Percentiles rank a stretch among this genome's conserved stretches.
These are phyloP conservation scores for Sclerotinia trifoliorum DNA, from an alignment of 2,329 filamentous ascomycete genomes.

Conservation along the genomic window DNA sequence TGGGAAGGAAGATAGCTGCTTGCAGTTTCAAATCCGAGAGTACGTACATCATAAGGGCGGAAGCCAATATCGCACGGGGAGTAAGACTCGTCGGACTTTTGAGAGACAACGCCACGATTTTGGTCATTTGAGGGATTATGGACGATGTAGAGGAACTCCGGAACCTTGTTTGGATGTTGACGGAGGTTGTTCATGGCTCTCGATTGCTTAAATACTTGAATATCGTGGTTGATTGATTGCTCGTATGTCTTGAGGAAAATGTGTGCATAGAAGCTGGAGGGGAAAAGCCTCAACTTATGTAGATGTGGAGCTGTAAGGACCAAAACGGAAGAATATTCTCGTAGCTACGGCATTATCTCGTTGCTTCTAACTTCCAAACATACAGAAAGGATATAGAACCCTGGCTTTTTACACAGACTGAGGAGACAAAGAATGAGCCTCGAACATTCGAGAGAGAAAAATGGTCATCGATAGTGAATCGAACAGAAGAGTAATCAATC, in stretches of 20 bases:
- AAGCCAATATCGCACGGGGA: background rate
- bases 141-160: background rate
- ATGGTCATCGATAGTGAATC: fast-evolving
- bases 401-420: background rate
- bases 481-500: fast-evolving
- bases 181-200: background rate
- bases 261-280: background rate
- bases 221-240: background rate
- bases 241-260: no score
- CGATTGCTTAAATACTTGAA: background rate
- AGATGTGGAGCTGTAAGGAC: background rate
- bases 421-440: background rate
- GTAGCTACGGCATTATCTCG: no score
- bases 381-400: background rate
- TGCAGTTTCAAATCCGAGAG: background rate
- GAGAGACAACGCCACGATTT: background rate
- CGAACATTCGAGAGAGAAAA: background rate
- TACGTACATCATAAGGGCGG: background rate
- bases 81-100: background rate
- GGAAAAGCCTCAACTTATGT: background rate
- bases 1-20: background rate
- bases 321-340: background rate
- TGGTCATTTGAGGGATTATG: background rate
- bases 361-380: fast-evolving
- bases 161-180: background rate